Percentiles rank a stretch among this genome's conserved stretches.
Conservation (phyloP, 257 asterid species). For the Thymus mandschuricus region DNA sequence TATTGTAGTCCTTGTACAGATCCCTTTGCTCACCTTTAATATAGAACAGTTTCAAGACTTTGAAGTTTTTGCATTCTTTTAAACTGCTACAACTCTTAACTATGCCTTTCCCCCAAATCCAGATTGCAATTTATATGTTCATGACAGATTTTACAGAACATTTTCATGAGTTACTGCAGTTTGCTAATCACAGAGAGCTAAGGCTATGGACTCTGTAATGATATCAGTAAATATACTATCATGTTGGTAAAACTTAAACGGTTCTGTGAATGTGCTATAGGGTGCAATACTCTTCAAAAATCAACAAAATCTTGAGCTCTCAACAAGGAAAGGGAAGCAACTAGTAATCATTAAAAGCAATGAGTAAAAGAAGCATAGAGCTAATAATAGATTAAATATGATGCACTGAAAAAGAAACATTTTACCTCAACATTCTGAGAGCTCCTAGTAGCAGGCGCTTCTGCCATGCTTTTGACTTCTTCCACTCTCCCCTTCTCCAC, state of each 20-base stretch:
- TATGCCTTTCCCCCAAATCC: background rate
- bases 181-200: background rate
- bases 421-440: constrained; percentile 52
- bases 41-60: background rate
- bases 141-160: background rate
- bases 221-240: background rate
- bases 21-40: background rate
- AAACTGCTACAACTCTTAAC: background rate
- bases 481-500: constrained; percentile 34
- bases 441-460: constrained; percentile 34
- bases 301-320: background rate
- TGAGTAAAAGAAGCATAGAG: constrained; percentile 3
- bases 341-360: background rate
- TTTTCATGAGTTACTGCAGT: background rate
- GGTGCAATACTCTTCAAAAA: background rate
- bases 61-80: background rate
- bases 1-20: background rate
- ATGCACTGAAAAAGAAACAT: constrained; percentile 13
- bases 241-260: background rate
- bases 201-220: background rate
- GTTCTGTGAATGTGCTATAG: background rate
- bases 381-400: constrained; percentile 12
- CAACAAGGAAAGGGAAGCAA: constrained; percentile 2
- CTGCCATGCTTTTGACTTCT: constrained; percentile 31
- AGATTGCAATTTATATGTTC: background rate